phyloP scores from a whole-genome alignment of 2,329 filamentous ascomycete species.

The Hypoxylon sp. region DNA sequence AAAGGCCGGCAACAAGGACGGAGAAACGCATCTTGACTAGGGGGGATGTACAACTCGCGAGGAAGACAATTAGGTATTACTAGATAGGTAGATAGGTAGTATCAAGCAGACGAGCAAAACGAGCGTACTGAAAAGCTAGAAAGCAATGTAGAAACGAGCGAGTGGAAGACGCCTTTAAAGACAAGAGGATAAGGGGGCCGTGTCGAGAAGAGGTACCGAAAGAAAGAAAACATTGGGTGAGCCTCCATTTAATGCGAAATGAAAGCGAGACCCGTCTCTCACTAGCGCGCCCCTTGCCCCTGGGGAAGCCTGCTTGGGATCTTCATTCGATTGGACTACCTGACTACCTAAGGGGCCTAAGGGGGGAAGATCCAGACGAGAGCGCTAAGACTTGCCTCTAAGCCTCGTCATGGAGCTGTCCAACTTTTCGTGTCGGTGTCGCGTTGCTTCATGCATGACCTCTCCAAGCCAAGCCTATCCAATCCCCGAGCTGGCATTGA shows the following conservation, averaged over 20 bases:
- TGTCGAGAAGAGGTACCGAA: constrained; percentile 31
- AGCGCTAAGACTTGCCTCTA: constrained; percentile 34
- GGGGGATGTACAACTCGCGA: constrained; percentile 42
- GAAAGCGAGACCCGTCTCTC: constrained; percentile 37
- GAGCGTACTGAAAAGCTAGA: constrained; percentile 26
- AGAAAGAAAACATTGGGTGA: constrained; percentile 33
- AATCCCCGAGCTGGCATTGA: constrained; percentile 30
- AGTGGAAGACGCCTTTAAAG: constrained; percentile 37
- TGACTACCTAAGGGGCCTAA: no score
- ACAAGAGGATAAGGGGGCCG: constrained; percentile 29
- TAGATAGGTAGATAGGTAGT: constrained; percentile 17
- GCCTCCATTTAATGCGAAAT: constrained; percentile 39
- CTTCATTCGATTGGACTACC: constrained; percentile 26
- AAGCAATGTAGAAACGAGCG: constrained; percentile 26
- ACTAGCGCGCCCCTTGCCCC: constrained; percentile 35
- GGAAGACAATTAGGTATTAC: constrained; percentile 39
- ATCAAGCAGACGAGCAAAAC: constrained; percentile 24
- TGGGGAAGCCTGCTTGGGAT: constrained; percentile 40
- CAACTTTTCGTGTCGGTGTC: constrained; percentile 40
- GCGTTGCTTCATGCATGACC: constrained; percentile 39
- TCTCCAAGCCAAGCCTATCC: constrained; percentile 11
- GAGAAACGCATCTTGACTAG: constrained; percentile 67
- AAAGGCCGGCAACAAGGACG: constrained; percentile 61
- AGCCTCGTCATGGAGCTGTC: constrained; percentile 37
- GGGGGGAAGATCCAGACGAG: constrained; percentile 24